phyloP scores from a whole-genome alignment of 768 basidiomycete genomes.

The Mrakia frigida region DNA sequence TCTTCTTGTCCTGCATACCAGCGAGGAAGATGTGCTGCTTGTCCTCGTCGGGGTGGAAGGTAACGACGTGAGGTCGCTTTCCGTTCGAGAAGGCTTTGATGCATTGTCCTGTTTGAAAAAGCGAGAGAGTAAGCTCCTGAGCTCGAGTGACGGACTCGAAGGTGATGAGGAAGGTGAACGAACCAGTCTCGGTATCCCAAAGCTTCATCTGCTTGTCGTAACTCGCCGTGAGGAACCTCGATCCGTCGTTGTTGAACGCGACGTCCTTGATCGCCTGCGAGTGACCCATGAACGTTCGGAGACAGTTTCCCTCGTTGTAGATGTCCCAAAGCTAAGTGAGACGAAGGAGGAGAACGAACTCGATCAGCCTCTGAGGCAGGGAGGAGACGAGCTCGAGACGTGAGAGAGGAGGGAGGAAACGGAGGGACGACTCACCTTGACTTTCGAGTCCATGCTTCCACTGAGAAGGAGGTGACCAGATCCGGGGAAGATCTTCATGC shows the following conservation, averaged over 20 bases:
- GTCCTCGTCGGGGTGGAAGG: slow-evolving; percentile 92
- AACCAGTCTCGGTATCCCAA: slow-evolving; percentile 95
- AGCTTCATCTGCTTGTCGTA: slow-evolving; percentile 98
- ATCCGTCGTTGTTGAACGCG: slow-evolving; percentile 89
- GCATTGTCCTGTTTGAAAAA: slow-evolving; percentile 62
- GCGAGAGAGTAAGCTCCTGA: background rate
- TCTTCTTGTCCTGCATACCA: slow-evolving; percentile 99
- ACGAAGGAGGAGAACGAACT: background rate
- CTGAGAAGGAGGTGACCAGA: slow-evolving; percentile 89
- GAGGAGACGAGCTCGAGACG: background rate
- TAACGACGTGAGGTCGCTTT: slow-evolving; percentile 91
- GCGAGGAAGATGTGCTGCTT: slow-evolving; percentile 95
- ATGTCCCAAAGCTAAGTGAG: slow-evolving; percentile 86
- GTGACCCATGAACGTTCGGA: slow-evolving; percentile 96
- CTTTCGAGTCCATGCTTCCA: slow-evolving; percentile 96
- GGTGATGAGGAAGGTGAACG: background rate
- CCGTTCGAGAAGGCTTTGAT: slow-evolving; percentile 94
- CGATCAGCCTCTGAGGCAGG: background rate
- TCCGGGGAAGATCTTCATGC: slow-evolving; percentile 83
- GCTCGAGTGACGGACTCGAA: background rate
- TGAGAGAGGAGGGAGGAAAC: slow-evolving; percentile 4
- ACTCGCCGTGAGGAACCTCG: slow-evolving; percentile 79
- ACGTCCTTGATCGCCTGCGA: slow-evolving; percentile 94
- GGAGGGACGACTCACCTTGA: slow-evolving; percentile 64
- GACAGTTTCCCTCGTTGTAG: slow-evolving; percentile 91